Evolutionary conservation across 768 basidiomycete species (phyloP), one percentile per base, ranked within the genome.

Genomic region (Lanmaoa rubissima): DNA sequence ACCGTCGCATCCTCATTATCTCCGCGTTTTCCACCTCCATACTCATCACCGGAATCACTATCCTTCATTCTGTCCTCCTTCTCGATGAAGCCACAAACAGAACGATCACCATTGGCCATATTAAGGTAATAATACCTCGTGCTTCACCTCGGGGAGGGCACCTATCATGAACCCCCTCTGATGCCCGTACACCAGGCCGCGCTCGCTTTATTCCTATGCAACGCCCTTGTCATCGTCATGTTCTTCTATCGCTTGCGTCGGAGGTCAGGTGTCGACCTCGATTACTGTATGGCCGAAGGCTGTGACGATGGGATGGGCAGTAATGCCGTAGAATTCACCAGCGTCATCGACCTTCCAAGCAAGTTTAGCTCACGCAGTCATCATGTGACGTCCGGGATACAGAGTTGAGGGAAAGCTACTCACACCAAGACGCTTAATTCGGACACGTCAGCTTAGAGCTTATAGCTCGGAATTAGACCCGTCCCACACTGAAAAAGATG

Each of bases 61-160:
- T 69, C 40, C 42, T 60, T 24, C 64, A 67, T 39, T 69, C 68
- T 1, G 9, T 43, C 28, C 59, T 71, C 48, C 60, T 69, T 17
- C 54, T 71, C 3, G 16, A 57, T 17, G 38, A 24, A 8, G 9
- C 53, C 3, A 36, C 53, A 1, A 56, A 31, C 21, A 1, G 9
- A 5, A 57, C 69, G 16, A 0, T 65, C 7, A 32, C 60, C 34
- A 57, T 71, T 21, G 69, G 57, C 16, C 67, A 69, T 35, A 17
- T 55, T 14, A 71, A 71, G 68, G 68, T 65, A 54, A 43, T 24
- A 24, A 21, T 0, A 10, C n/a, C 34, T 13, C 2, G 3, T 32
- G 2, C 31, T 44, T 43, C 28, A 8, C 17, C 24, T 21, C 19
- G 8, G 10, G 17, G 7, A 11, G n/a, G 36, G 36, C 39, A 13